Conservation (phyloP, 2,329 filamentous ascomycete genomes). For the Rutstroemia sp. region DNA sequence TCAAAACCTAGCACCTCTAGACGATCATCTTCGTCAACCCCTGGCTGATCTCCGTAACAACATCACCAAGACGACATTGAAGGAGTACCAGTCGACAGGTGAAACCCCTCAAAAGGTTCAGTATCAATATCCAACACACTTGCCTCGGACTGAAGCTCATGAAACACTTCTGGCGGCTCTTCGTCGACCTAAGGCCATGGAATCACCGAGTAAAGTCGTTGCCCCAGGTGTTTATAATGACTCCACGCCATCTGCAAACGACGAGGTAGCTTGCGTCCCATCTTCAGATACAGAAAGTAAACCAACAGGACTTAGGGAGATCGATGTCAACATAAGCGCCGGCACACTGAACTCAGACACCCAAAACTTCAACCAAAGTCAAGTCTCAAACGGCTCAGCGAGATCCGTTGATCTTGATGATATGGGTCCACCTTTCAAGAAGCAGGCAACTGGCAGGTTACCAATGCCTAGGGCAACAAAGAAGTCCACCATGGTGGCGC, state of each 20-base stretch:
- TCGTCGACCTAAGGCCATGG: conserved; percentile 28
- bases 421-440: conserved; percentile 21
- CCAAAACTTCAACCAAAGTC: conserved; percentile 9
- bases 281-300: conserved; percentile 12
- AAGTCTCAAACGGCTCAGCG: conserved; percentile 1
- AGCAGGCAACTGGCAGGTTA: conserved; percentile 32
- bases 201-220: conserved; percentile 27
- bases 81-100: conserved; percentile 80
- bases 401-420: conserved; percentile 1
- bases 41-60: conserved; percentile 63
- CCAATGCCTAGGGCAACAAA: conserved; percentile 33
- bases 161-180: conserved; percentile 47
- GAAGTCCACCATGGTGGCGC: conserved; percentile 32
- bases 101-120: conserved; percentile 73
- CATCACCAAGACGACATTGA: conserved; percentile 56
- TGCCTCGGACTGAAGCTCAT: conserved; percentile 68
- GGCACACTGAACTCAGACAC: conserved; percentile 22
- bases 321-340: conserved; percentile 40
- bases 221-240: conserved; percentile 30
- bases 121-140: conserved; percentile 71
- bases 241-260: conserved; percentile 1
- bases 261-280: conserved; percentile 15
- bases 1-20: conserved; percentile 54
- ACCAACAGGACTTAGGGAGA: conserved; percentile 39
- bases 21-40: conserved; percentile 56